Conservation (phyloP, 2,329 filamentous ascomycete genomes). For the Pseudocercospora pini-densiflorae region DNA sequence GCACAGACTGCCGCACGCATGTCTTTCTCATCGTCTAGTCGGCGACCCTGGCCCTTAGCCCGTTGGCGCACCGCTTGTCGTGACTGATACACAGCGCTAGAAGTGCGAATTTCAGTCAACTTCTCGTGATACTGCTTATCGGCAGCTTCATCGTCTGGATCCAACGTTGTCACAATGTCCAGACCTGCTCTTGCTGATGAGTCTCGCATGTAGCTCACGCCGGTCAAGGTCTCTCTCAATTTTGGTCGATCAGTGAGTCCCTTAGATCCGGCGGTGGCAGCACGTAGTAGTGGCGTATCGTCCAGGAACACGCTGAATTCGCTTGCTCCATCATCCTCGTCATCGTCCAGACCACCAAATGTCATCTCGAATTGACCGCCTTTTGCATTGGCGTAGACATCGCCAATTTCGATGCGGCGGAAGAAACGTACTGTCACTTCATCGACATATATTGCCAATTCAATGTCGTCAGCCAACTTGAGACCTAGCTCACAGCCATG, state of each 20-base stretch:
- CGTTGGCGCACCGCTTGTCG: slow-evolving; percentile 37
- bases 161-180: slow-evolving; percentile 48
- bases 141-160: slow-evolving; percentile 51
- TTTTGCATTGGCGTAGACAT: slow-evolving; percentile 61
- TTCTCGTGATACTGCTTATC: slow-evolving; percentile 48
- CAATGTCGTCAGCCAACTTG: slow-evolving; percentile 58
- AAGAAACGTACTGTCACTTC: slow-evolving; percentile 55
- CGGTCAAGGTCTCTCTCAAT: slow-evolving; percentile 44
- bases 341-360: slow-evolving; percentile 47
- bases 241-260: slow-evolving; percentile 29
- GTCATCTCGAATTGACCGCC: slow-evolving; percentile 58
- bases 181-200: slow-evolving; percentile 44
- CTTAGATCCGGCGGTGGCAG: slow-evolving; percentile 44
- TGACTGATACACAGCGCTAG: slow-evolving; percentile 45
- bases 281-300: slow-evolving; percentile 53
- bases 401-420: slow-evolving; percentile 55
- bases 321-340: slow-evolving; percentile 44
- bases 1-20: slow-evolving; percentile 57
- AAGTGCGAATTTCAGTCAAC: slow-evolving; percentile 47
- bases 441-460: slow-evolving; percentile 57
- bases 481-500: slow-evolving; percentile 60
- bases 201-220: slow-evolving; percentile 44
- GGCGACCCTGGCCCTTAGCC: slow-evolving; percentile 39
- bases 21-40: slow-evolving; percentile 47
- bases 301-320: slow-evolving; percentile 46